phyloP scores from a whole-genome alignment of 495 filamentous ascomycete species.

The Astrothelium subdiscretum region DNA sequence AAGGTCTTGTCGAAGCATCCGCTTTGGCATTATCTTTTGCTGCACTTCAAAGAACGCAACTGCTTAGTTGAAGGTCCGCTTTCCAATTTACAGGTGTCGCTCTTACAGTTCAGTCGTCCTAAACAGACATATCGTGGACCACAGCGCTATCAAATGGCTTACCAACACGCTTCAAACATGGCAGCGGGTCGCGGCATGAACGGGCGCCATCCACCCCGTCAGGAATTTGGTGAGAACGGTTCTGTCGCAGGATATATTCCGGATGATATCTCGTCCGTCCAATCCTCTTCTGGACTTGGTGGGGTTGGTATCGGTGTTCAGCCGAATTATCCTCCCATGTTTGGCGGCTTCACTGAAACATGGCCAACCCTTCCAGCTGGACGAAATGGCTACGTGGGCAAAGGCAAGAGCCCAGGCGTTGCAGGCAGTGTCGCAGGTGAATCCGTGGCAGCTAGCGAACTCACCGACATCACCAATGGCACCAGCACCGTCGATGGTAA shows the following conservation, averaged over 20 bases:
- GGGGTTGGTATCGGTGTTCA: slow-evolving; percentile 47
- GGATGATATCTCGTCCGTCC: slow-evolving; percentile 91
- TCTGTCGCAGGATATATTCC: slow-evolving; percentile 91
- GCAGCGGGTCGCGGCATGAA: slow-evolving; percentile 38
- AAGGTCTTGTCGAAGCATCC: slow-evolving; percentile 98
- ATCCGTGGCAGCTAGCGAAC: slow-evolving; percentile 78
- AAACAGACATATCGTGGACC: slow-evolving; percentile 87
- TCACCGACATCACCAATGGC: slow-evolving; percentile 63
- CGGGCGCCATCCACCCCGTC: slow-evolving; percentile 35
- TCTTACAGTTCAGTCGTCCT: slow-evolving; percentile 89
- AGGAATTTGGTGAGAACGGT: slow-evolving; percentile 73
- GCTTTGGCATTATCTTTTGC: slow-evolving; percentile 89
- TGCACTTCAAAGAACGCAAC: slow-evolving; percentile 96
- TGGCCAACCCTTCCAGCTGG: slow-evolving; percentile 73
- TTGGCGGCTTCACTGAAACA: slow-evolving; percentile 78
- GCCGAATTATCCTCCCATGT: slow-evolving; percentile 87
- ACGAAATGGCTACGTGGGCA: slow-evolving; percentile 28
- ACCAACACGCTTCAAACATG: slow-evolving; percentile 51
- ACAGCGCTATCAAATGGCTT: slow-evolving; percentile 78
- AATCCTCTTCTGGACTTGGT: slow-evolving; percentile 81
- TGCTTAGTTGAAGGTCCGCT: slow-evolving; percentile 96
- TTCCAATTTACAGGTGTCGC: slow-evolving; percentile 84
- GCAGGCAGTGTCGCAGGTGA: slow-evolving; percentile 76
- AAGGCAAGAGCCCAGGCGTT: slow-evolving; percentile 52
- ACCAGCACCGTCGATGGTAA: slow-evolving; percentile 61